Evolutionary conservation across 2,329 filamentous ascomycete genomes (phyloP), one percentile per base, ranked within the genome.

Genomic region (Epichloe gansuensis): DNA sequence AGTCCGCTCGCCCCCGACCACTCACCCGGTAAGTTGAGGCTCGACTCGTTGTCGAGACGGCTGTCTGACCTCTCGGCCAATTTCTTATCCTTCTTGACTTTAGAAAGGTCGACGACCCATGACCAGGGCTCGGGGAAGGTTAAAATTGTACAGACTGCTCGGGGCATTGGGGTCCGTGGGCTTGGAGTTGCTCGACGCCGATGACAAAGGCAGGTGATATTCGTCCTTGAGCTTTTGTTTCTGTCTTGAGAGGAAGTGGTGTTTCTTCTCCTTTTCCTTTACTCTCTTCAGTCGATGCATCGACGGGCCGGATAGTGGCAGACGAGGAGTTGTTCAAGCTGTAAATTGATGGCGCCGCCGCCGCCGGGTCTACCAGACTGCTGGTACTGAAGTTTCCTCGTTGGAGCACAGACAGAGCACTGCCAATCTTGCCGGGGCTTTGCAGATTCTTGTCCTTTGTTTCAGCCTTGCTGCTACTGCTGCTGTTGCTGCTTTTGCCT

Each of bases 21-120:
- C 50, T 81, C 70, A 28, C 64, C 64, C 45, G 66, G 63, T 21
- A 71, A 54, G 25, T 64, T 66, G 58, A 72, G 67, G 47, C 64
- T 63, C 17, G 72, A 69, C 70, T 79, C 76, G 56, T 69, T 81
- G 54, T 83, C 75, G 38, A 81, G 67, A 12, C 72, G 70, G 55
- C 65, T 70, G 6, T 73, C 66, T 52, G 71, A 75, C 58, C 83
- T 81, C 57, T 88, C 85, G 56, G 87, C 83, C 59, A 85, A 84
- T 65, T 85, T 86, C 73, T 91, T 95, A 63, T 95, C 89, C 54
- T 86, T 91, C 63, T 93, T 86, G 3, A 85, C 86, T 69, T 93
- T 94, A 39, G 83, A 77, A 97, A 95, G 35, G 78, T 74, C 28
- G 75, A 77, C 50, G 75, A 77, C 49, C 75, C 77, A 13, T 83